Percentiles rank a stretch among this genome's conserved stretches.
Conservation (phyloP, 768 basidiomycete genomes). For the Podaxis pistillaris region DNA sequence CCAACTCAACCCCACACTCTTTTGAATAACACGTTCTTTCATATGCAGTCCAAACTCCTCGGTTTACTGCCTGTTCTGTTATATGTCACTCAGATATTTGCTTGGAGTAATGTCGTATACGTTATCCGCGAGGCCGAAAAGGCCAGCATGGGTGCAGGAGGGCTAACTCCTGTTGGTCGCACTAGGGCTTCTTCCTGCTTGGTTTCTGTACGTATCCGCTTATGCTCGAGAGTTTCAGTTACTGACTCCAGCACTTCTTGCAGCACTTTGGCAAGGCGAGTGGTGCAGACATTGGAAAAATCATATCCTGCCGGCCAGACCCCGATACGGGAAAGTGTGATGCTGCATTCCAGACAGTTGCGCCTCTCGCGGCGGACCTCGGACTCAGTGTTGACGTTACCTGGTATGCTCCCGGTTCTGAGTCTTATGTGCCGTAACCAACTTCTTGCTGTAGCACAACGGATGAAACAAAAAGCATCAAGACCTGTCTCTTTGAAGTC, state of each 20-base stretch:
- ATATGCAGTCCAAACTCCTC: neutral
- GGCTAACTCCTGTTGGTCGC: neutral
- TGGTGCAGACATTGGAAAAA: neutral
- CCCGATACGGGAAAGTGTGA: neutral
- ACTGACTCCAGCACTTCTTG: neutral
- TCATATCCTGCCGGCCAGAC: neutral
- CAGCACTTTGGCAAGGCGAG: neutral
- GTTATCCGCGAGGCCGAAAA: neutral
- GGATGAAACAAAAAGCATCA: neutral
- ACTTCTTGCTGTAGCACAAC: neutral
- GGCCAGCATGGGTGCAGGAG: neutral
- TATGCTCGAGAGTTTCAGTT: neutral
- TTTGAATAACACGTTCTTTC: neutral
- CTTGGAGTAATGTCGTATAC: neutral
- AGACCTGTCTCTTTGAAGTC: constrained; percentile 14
- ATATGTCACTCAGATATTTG: neutral
- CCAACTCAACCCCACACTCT: neutral
- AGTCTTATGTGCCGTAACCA: neutral
- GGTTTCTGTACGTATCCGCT: neutral
- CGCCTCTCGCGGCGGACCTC: neutral
- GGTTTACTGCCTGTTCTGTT: neutral
- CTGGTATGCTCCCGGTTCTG: neutral
- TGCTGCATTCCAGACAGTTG: neutral
- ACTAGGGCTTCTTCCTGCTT: neutral
- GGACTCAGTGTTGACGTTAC: neutral